Base-by-base conservation (phyloP, 768 basidiomycete genomes). In the Tricholoma sp. region DNA sequence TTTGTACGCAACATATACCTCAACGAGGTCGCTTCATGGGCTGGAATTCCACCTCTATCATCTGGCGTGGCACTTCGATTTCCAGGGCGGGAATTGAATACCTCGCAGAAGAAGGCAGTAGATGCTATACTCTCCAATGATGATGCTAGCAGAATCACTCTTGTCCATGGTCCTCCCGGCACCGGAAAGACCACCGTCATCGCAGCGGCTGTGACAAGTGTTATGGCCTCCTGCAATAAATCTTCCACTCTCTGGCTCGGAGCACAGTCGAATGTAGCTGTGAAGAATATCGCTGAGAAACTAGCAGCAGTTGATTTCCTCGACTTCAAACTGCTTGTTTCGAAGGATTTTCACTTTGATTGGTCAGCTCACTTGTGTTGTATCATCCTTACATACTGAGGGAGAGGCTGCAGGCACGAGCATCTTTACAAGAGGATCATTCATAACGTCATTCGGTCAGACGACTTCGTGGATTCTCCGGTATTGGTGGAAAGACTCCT, bases 211-310 rank as follows among this genome's bases (percentile, higher is more conserved):
- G 74, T 80, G 4, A 64, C 70, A 0, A 75, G 72, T 54, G 66
- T 75, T 51, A 64, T 73, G 17, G 55, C 53, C 1, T 67, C 67
- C 29, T 58, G 65, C 0, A 65, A 69, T 41, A 57, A 60, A 15
- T 49, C 34, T 7, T 54, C 55, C 3, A 75, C 80, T 0, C 70
- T 88, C 9, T 91, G 85, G 83, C 75, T 91, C 8, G 70, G 85
- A 52, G 85, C 88, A 3, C 86, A 89, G 59, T 86, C 85, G 9
- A 90, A 91, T 67, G 80, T 90, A 53, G 89, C 88, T 32, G 87
- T 91, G 34, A 89, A 88, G 68, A 89, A 89, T 59, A 87, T 90
- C 60, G 88, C 88, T 15, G 87, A 88, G 63, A 89, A 87, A 62
- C 66, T 90, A 11, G 76, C 72, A 2, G 66, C 74, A 1, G 71